Evolutionary conservation across 805 yeast genomes (phyloP), one percentile per base, ranked within the genome.

Genomic region (Scheffersomyces coipomensis): DNA sequence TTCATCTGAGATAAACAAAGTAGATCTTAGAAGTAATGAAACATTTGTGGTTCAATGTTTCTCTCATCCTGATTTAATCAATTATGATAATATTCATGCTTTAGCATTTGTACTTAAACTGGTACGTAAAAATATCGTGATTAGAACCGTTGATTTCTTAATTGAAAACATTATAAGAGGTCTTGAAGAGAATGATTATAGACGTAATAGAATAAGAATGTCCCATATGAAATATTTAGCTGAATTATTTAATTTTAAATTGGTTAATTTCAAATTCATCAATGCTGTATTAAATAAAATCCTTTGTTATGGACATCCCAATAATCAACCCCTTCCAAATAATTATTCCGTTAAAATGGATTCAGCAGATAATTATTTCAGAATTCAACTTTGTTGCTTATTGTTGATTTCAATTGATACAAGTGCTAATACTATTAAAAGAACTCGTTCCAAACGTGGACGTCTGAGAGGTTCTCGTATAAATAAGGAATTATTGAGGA

Each of bases 111-210:
- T 84, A 5, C 56, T 85, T 19, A 56, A 62, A 18, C 5, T 18
- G 7, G 10, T 27, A 5, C 64, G 73, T 37, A 62, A 68, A 13
- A 53, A 62, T 12, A 64, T 84, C 39, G 60, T 65, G 10, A 58
- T 73, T 2, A 52, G 52, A 18, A 74, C 79, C 1, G 60, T 87
- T 35, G 96, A 90, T 56, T 65, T 75, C 12, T 38, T 83, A 2
- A 47, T 85, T 12, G 96, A 89, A 52, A 68, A 71, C n/a, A 69
- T 85, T 12, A 67, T 73, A 8, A 51, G 79, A 19, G 93, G 88
- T 0, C 60, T 88, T 43, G 96, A 88, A 51, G 47, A 67, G 4
- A 78, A 81, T 45, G 78, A 79, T 47, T 83, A 76, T 51, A 68
- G 78, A 39, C 57, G 63, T 36, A 83, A 83, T 49, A 73, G 89